phyloP scores from a whole-genome alignment of 306 rosid species.

The Dicorynia guianensis region DNA sequence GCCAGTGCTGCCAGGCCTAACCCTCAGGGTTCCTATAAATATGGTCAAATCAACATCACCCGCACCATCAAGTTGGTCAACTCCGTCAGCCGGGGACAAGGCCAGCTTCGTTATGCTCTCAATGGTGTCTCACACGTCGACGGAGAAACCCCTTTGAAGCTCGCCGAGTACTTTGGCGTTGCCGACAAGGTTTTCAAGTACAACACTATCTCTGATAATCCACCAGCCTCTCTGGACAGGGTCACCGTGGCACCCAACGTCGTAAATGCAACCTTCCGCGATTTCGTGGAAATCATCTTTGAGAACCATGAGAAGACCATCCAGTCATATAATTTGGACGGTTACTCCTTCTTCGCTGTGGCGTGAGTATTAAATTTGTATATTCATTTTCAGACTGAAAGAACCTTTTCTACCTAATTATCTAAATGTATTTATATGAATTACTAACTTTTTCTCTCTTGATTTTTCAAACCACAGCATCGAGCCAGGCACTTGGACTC shows the following conservation, averaged over 20 bases:
- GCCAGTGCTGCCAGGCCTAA: slow-evolving; percentile 92
- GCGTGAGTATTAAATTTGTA: slow-evolving; percentile 52
- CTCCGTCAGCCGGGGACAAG: slow-evolving; percentile 38
- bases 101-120: slow-evolving; percentile 67
- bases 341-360: slow-evolving; percentile 71
- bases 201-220: slow-evolving; percentile 52
- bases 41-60: slow-evolving; percentile 78
- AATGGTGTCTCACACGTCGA: slow-evolving; percentile 74
- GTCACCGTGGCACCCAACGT: slow-evolving; percentile 59
- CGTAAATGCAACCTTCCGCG: slow-evolving; percentile 49
- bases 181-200: slow-evolving; percentile 62
- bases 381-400: too few relatives aligned
- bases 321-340: slow-evolving; percentile 75
- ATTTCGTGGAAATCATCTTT: slow-evolving; percentile 69
- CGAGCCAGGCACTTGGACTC: slow-evolving; percentile 82
- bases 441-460: too few relatives aligned
- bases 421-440: neutral
- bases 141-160: slow-evolving; percentile 68
- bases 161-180: slow-evolving; percentile 68
- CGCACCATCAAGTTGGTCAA: slow-evolving; percentile 73
- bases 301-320: slow-evolving; percentile 69
- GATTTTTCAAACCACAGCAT: slow-evolving; percentile 28
- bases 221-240: slow-evolving; percentile 14
- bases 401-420: neutral
- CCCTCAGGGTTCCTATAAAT: slow-evolving; percentile 87